Evolutionary conservation across 2,329 filamentous ascomycete species (phyloP).

Genomic region (Colletotrichum gigasporum): DNA sequence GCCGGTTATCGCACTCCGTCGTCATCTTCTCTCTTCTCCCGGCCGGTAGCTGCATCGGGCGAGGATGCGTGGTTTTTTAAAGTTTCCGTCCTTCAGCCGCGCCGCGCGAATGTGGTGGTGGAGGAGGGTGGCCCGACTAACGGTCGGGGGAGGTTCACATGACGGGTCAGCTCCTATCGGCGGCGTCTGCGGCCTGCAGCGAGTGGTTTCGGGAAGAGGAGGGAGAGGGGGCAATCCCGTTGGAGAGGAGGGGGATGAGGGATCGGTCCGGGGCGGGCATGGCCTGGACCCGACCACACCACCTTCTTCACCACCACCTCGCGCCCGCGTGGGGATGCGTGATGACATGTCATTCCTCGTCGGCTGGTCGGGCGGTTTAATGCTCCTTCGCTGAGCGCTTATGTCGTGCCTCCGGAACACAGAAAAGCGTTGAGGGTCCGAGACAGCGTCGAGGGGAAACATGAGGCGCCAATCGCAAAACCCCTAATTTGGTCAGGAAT

Average conservation of each 20-base stretch:
- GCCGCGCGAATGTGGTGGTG: not conserved
- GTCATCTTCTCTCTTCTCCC: too few species aligned
- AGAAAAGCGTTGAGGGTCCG: not conserved
- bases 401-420: not conserved
- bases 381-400: too few species aligned
- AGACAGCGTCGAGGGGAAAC: too few species aligned
- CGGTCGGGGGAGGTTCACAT: conserved; percentile 6
- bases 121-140: not conserved
- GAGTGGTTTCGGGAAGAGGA: not conserved
- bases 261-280: not conserved
- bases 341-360: not conserved
- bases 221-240: not conserved
- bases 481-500: too few species aligned
- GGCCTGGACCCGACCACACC: conserved; percentile 16
- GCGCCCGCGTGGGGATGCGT: not conserved
- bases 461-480: too few species aligned
- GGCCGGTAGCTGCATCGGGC: too few species aligned
- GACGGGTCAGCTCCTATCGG: conserved; percentile 5
- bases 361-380: not conserved
- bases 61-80: not conserved
- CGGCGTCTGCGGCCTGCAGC: conserved; percentile 1
- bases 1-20: too few species aligned
- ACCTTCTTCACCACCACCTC: not conserved
- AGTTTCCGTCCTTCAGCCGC: not conserved
- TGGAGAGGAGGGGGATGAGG: not conserved